These are phyloP conservation scores for Tripterygium wilfordii DNA, from an alignment of 177 flowering plant genomes.

Conservation along the genomic window DNA sequence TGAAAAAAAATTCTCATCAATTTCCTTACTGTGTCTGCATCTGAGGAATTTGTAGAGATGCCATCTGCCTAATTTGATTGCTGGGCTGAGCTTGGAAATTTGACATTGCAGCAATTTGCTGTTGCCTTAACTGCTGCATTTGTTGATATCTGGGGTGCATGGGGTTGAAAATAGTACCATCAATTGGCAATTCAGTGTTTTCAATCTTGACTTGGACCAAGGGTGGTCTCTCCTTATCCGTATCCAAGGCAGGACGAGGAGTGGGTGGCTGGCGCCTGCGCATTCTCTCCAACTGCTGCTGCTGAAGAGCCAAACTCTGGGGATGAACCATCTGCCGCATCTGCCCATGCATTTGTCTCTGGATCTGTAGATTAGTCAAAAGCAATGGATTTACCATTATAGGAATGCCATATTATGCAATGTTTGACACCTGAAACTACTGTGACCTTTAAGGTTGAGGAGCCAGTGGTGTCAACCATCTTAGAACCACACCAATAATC, in stretches of 20 bases:
- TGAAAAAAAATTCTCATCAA: neutral
- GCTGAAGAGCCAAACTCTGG: slow-evolving; percentile 59
- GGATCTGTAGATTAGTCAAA: slow-evolving; percentile 28
- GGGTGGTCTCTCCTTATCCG: slow-evolving; percentile 55
- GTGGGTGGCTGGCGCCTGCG: slow-evolving; percentile 47
- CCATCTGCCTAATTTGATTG: slow-evolving; percentile 63
- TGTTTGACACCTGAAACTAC: too few species aligned
- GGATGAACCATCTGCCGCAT: slow-evolving; percentile 66
- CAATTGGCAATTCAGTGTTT: slow-evolving; percentile 60
- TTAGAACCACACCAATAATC: neutral
- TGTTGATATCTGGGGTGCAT: slow-evolving; percentile 49
- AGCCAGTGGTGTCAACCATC: too few species aligned
- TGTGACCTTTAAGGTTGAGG: too few species aligned
- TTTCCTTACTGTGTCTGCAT: slow-evolving; percentile 58
- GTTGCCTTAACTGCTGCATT: slow-evolving; percentile 68
- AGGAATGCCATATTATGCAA: too few species aligned
- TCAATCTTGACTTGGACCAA: slow-evolving; percentile 82
- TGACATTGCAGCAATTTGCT: slow-evolving; percentile 59
- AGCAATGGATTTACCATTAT: neutral
- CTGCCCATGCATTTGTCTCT: slow-evolving; percentile 64
- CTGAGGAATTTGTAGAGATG: slow-evolving; percentile 68
- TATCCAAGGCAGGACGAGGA: slow-evolving; percentile 49
- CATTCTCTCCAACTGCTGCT: slow-evolving; percentile 58
- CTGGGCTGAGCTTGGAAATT: slow-evolving; percentile 44
- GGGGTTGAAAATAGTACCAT: slow-evolving; percentile 35